Evolutionary conservation across 441 rosid species (phyloP).

Genomic region (Pelargonium hybrid): DNA sequence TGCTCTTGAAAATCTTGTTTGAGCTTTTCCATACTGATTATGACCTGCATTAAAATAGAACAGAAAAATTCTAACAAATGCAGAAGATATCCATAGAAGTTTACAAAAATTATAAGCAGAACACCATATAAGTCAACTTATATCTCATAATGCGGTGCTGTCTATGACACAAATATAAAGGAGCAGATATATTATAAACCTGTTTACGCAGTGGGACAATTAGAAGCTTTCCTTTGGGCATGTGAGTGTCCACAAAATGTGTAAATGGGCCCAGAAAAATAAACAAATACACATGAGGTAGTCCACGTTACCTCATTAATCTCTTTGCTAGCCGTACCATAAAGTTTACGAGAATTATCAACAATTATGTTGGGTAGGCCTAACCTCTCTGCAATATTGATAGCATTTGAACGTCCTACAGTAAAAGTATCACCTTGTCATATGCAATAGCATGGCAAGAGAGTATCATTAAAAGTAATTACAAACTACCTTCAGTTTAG

Average conservation of each 20-base stretch:
- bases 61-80: constrained; percentile 5
- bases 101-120: not conserved
- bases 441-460: not conserved
- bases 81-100: not conserved
- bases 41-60: constrained; percentile 36
- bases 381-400: constrained; percentile 69
- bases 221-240: not conserved
- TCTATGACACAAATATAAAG: not conserved
- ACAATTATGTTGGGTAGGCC: constrained; percentile 51
- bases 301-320: constrained; percentile 49
- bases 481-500: constrained; percentile 2
- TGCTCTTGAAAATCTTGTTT: constrained; percentile 56
- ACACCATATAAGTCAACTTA: not conserved
- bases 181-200: not conserved
- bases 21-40: constrained; percentile 72
- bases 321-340: constrained; percentile 77
- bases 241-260: not conserved
- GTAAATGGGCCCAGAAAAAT: not conserved
- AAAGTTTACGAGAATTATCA: constrained; percentile 44
- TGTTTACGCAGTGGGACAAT: not conserved
- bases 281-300: not conserved
- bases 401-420: constrained; percentile 86
- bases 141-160: not conserved
- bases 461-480: constrained; percentile 2
- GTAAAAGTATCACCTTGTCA: constrained; percentile 15